Conservation (phyloP, 305 asterid genomes). For the Coffea humblotiana region DNA sequence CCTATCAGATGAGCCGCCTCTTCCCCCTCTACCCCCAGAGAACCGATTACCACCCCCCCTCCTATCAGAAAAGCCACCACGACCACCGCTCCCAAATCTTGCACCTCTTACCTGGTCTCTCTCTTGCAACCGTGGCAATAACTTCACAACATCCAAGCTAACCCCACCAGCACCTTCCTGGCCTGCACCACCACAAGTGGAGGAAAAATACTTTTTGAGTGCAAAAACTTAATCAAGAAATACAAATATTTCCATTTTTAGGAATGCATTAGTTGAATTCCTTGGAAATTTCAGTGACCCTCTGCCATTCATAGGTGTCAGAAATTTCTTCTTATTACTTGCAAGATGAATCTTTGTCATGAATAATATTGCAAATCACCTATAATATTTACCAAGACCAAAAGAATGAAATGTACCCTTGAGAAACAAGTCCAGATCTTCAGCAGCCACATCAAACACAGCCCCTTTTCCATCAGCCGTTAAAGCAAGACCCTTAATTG, state of each 20-base stretch:
- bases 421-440: conserved; percentile 65
- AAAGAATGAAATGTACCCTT: conserved; percentile 39
- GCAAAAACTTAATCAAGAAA: not conserved
- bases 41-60: conserved; percentile 29
- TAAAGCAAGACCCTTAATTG: conserved; percentile 78
- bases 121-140: conserved; percentile 69
- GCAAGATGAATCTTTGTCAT: not conserved
- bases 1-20: conserved; percentile 40
- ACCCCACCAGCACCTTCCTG: conserved; percentile 59
- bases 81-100: conserved; percentile 53
- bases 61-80: conserved; percentile 46
- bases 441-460: conserved; percentile 74
- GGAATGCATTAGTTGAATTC: not conserved
- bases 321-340: not conserved
- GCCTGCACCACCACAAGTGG: conserved; percentile 37
- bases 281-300: not conserved
- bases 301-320: not conserved
- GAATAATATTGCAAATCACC: not conserved
- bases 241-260: not conserved
- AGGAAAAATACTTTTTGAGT: not conserved
- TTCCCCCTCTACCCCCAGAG: conserved; percentile 19
- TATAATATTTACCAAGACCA: not conserved
- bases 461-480: conserved; percentile 88
- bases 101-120: conserved; percentile 53
- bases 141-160: conserved; percentile 54